These are phyloP conservation scores for Albophoma yamanashiensis DNA, from an alignment of 2,329 filamentous ascomycete species.

Conservation along the genomic window DNA sequence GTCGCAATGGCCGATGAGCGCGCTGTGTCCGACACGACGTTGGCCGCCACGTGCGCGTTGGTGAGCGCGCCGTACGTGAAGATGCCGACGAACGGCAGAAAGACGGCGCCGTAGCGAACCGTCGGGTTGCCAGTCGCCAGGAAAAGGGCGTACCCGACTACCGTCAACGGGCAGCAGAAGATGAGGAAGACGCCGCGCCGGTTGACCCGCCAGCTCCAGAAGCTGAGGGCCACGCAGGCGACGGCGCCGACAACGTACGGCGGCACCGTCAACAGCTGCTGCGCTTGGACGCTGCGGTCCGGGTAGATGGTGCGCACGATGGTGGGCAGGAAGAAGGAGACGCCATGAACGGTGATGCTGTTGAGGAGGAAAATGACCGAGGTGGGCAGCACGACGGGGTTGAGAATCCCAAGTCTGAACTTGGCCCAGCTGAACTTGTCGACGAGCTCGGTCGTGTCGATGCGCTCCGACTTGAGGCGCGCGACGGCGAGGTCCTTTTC, in stretches of 20 bases:
- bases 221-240: constrained; percentile 48
- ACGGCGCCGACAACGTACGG: constrained; percentile 58
- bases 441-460: constrained; percentile 42
- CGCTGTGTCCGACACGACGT: constrained; percentile 59
- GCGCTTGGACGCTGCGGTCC: constrained; percentile 38
- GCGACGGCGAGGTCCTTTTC: constrained; percentile 54
- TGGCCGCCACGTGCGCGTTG: constrained; percentile 56
- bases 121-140: constrained; percentile 37
- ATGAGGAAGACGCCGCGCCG: constrained; percentile 50
- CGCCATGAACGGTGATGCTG: constrained; percentile 62
- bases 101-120: constrained; percentile 57
- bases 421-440: constrained; percentile 51
- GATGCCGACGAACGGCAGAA: constrained; percentile 51
- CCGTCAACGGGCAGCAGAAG: constrained; percentile 44
- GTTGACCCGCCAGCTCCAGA: constrained; percentile 48
- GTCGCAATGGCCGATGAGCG: constrained; percentile 50
- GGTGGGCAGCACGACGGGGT: constrained; percentile 41
- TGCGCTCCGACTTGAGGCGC: constrained; percentile 47
- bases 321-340: constrained; percentile 62
- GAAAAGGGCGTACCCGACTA: constrained; percentile 61
- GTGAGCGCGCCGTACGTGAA: constrained; percentile 53
- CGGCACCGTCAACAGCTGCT: constrained; percentile 61
- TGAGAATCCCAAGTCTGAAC: constrained; percentile 50
- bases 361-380: constrained; percentile 51
- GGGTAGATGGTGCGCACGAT: constrained; percentile 63